Evolutionary conservation across 345 rosid genomes (phyloP), one percentile per base, ranked within the genome.

Genomic region (Turnera subulata): DNA sequence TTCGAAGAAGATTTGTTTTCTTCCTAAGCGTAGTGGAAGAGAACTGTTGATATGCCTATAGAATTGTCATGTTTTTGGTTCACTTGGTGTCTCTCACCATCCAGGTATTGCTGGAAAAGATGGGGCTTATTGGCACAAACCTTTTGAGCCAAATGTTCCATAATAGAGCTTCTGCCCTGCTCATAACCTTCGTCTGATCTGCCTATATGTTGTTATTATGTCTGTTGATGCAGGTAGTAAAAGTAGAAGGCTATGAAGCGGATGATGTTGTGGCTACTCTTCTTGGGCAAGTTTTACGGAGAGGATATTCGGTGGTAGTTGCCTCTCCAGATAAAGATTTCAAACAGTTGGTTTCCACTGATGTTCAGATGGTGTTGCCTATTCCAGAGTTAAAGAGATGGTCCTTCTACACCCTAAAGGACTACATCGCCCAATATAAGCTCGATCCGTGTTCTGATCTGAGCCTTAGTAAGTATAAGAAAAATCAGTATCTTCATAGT

Each of bases 301-400:
- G 71, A 75, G 89, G 95, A 46, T 71, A 79, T 57, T 68, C 64
- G 0, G 93, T 73, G 16, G 95, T 86, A 62, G 68, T 89, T 75
- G 96, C 96, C 62, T 92, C 98, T 47, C 98, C 95, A 3, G 98
- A 92, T 67, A 92, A 92, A 80, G 96, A 89, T 74, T 92, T 92
- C 61, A 92, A 89, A 84, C 98, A 92, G 77, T 69, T 92, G 73
- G 77, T 92, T 46, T 89, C 93, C 63, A 93, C 84, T 58, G 82
- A 92, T 72, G 91, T 92, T 68, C 98, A 89, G 50, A 77, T 92
- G 59, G 96, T 86, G 64, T 74, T 84, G 77, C 98, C 98, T 56
- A 56, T 89, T 73, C 54, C 66, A 16, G 95, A 86, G 63, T 72
- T 92, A 37, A 66, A 72, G 6, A 73, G 96, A 66, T 92, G 96